Evolutionary conservation across 345 rosid species (phyloP), one percentile per base, ranked within the genome.

Genomic region (Psidium guajava): DNA sequence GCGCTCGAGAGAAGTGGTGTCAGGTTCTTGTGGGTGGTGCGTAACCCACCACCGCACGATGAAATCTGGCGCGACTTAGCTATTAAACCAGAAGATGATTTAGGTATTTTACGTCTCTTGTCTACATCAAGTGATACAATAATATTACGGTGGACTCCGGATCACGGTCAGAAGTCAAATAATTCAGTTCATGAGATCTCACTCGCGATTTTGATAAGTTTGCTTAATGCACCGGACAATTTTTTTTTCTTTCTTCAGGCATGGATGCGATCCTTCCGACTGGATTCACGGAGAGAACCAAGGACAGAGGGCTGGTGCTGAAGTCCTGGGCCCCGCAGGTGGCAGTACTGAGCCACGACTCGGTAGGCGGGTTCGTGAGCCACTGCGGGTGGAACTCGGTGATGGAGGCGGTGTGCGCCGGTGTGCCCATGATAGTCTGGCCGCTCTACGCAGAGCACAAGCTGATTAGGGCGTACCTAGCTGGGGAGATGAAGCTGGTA

Each of bases 341-440:
- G 25, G 86, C 69, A 0, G 82, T 92, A 4, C 75, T 88, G 86
- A 90, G 54, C 54, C 92, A 90, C 50, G 47, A 28, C 6, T 87
- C 92, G 6, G 88, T 89, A 5, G 89, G 92, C 27, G 92, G 89
- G 49, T 91, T 90, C 42, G 90, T 90, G 57, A 91, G 87, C 44
- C 93, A 90, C 49, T 89, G 94, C 13, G 93, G 93, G 3, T 92
- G 93, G 93, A 92, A 89, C 86, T 91, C 92, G 5, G 53, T 86
- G 11, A 88, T 91, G 0, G 93, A 91, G 64, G 86, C 92, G 4
- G 86, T 92, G 3, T 57, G 82, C 36, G 88, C 88, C 2, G 89
- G 92, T 0, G 86, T 83, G 74, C 90, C 73, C 49, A 82, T 87
- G 88, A 1, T 89, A 47, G 87, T 85, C 1, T 85, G 89, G 91